A percentile compares a stretch with the other conserved stretches of the same genome.
Conservation (phyloP, 768 basidiomycete species). For the Termitomyces sp. region DNA sequence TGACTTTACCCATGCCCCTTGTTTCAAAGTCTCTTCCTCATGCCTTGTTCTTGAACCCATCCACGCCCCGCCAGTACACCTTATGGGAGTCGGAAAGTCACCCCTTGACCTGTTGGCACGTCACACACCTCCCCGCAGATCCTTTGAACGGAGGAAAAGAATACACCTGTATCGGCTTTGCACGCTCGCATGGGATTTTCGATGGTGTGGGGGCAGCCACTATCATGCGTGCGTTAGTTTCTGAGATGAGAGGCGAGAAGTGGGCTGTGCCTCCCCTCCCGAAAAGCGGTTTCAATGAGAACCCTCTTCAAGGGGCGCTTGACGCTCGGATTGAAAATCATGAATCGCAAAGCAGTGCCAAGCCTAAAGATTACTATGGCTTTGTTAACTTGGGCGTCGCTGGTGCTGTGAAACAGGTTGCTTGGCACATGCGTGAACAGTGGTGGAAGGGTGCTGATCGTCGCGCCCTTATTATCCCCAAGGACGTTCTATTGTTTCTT, state of each 20-base stretch:
- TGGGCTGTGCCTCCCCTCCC: conserved; percentile 36
- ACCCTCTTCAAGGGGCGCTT: conserved; percentile 31
- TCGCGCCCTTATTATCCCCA: conserved; percentile 31
- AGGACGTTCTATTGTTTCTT: conserved; percentile 23
- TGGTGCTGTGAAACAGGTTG: conserved; percentile 28
- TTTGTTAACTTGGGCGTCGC: conserved; percentile 27
- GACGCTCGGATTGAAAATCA: conserved; percentile 14
- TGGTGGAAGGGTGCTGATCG: conserved; percentile 35
- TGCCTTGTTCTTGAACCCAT: conserved; percentile 33
- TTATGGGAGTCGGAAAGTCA: conserved; percentile 30
- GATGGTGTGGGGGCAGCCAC: conserved; percentile 37
- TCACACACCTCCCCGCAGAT: conserved; percentile 37
- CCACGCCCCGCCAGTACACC: conserved; percentile 34
- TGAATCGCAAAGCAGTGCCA: neutral
- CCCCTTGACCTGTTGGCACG: conserved; percentile 42
- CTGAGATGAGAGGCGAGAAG: conserved; percentile 33
- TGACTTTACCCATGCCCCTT: conserved; percentile 29
- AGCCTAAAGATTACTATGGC: conserved; percentile 15
- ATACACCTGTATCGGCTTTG: conserved; percentile 40
- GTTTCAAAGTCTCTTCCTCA: conserved; percentile 34
- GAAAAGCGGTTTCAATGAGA: conserved; percentile 27
- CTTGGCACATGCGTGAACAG: conserved; percentile 33
- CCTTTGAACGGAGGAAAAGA: conserved; percentile 20
- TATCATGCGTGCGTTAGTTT: conserved; percentile 34
- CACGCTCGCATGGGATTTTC: conserved; percentile 39